Percentiles rank a stretch among this genome's conserved stretches.
Conservation (phyloP, 163 green algal species). For the Volvox carteri region DNA sequence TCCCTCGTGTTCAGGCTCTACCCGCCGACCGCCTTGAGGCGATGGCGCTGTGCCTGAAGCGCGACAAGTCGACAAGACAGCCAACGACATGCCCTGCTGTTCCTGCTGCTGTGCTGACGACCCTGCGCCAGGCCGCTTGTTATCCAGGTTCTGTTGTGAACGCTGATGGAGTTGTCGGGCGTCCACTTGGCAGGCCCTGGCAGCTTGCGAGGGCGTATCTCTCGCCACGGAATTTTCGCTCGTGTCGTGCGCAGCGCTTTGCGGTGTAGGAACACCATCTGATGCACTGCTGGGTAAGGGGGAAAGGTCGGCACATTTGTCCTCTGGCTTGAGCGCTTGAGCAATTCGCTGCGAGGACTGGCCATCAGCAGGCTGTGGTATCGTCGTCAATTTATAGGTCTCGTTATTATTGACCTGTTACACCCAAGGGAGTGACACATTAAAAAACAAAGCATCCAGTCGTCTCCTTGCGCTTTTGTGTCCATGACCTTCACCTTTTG, state of each 20-base stretch:
- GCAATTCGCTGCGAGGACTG: neutral
- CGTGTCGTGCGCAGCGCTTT: conserved; percentile 7
- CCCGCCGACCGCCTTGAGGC: neutral
- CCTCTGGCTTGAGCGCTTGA: neutral
- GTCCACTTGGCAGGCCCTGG: neutral
- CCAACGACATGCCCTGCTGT: neutral
- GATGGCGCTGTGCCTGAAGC: neutral
- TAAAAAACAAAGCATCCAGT: neutral
- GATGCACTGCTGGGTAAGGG: conserved; percentile 10
- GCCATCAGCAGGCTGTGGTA: neutral
- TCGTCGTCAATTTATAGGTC: neutral
- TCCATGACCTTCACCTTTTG: neutral
- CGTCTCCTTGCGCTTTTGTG: neutral
- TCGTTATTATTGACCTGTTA: neutral
- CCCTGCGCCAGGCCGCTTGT: neutral
- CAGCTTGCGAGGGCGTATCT: neutral
- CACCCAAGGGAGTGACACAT: neutral
- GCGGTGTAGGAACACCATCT: neutral
- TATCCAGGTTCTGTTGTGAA: neutral
- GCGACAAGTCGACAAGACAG: conserved; percentile 16
- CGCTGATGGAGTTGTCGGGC: neutral
- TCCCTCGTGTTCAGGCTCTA: neutral
- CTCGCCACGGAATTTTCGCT: neutral
- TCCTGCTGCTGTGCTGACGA: neutral
- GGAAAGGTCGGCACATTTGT: neutral